Base-by-base conservation (phyloP, 2,329 filamentous ascomycete species). In the Xylariaceae sp. region DNA sequence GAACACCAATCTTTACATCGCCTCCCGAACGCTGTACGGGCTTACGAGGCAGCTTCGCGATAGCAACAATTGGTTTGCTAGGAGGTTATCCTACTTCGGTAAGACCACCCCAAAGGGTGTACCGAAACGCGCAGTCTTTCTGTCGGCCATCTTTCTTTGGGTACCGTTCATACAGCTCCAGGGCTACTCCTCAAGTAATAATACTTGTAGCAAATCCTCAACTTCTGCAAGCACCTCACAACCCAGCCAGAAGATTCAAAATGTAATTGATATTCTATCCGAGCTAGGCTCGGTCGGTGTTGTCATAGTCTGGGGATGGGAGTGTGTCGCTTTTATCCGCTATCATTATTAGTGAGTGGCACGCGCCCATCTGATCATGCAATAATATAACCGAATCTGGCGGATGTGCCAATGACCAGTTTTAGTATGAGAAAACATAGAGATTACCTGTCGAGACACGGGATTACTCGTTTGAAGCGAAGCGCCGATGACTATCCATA, bases 121-220 rank as follows among this genome's bases (percentile, higher is more conserved):
- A 6, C 67, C 68, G 1, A 56, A 67, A 39, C 57, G 65, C 2
- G 66, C 68, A 2, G 62, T 71, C 51, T 52, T 68, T 6, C 54
- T 68, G 17, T 70, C 68, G 2, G 61, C 65, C 2, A 38, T 67
- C 5, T 70, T 71, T 40, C 57, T 60, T 42, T 71, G 68, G 68
- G 62, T 71, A 8, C 69, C 68, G 2, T 71, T 70, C 37, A 46
- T 71, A 17, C 65, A 68, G 38, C 57, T 71, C 11, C 19, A 37
- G 4, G 43, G 22, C 6, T 50, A 37, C 19, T 7, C n/a, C n/a
- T n/a, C n/a, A n/a, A n/a, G n/a, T n/a, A n/a, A n/a, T n/a, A n/a
- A n/a, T n/a, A n/a, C n/a, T n/a, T n/a, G n/a, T n/a, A n/a, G n/a
- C n/a, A n/a, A n/a, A n/a, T n/a, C n/a, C n/a, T n/a, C n/a, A n/a